Base-by-base conservation (phyloP, 345 rosid genomes). In the Citrus australasica region DNA sequence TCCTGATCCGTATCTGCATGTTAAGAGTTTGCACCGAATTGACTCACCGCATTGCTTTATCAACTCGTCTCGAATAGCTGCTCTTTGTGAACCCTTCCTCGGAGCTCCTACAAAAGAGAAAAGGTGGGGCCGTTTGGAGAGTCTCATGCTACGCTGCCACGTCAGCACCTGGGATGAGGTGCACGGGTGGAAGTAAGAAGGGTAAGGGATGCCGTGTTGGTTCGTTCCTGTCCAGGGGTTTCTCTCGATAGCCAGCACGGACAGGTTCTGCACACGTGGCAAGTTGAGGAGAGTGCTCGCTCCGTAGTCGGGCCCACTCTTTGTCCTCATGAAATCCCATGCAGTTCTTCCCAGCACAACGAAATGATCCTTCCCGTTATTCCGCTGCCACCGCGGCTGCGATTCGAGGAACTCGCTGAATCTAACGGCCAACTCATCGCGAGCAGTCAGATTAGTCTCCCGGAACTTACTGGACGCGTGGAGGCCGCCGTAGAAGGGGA, bases 401-500 rank as follows among this genome's bases (percentile, higher is more conserved):
- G 63, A 17, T 25, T 24, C 51, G 1, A 90, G 33, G 62, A 79
- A 77, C 59, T 79, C 79, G 1, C 58, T 61, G 27, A 90, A 78
- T 72, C 79, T 63, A 9, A 84, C 72, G 25, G 91, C 92, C n/a
- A 90, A 71, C 5, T 79, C 83, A 65, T 90, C 92, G 9, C 93
- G 85, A 4, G 67, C 67, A 11, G 86, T 79, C 30, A 28, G 82
- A 74, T 86, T 87, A 0, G 11, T 30, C 75, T 86, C 88, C 22
- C 87, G 82, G 76, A 87, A 88, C 81, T 75, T 86, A 82, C 92
- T 88, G 19, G 93, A 90, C 33, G 77, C 89, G 69, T 90, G 77
- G 42, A 90, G 88, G n/a, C 93, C 93, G 10, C 90, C 92, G 79
- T 88, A 90, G 72, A 90, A 88, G 14, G 93, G 93, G 0, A 87